Percentiles rank a stretch among this genome's conserved stretches.
Evolutionary conservation across 148 eudicot species (phyloP).

Genomic region (Arctostaphylos glauca): DNA sequence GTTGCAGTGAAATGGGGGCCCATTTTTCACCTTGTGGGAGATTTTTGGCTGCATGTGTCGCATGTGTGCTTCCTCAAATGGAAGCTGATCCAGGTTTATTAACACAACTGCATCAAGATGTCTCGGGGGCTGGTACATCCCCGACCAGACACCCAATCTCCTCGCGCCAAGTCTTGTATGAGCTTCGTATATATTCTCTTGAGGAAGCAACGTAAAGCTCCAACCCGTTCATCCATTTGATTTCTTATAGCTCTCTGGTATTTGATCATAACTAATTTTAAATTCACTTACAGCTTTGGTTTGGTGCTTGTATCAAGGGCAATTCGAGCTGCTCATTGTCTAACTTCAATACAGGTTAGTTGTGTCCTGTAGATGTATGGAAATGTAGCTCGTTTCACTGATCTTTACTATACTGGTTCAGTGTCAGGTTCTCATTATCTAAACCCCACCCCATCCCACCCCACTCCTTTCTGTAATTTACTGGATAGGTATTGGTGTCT

Average conservation of each 20-base stretch:
- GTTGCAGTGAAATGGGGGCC: conserved; percentile 41
- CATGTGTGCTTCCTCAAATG: conserved; percentile 27
- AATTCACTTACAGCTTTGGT: conserved; percentile 23
- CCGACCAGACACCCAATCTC: conserved; percentile 33
- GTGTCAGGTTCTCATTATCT: conserved; percentile 1
- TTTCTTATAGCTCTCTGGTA: not conserved
- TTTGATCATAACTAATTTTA: not conserved
- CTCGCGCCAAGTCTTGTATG: conserved; percentile 26
- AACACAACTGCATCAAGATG: conserved; percentile 26
- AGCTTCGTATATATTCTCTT: conserved; percentile 33
- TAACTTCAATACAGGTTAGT: conserved; percentile 33
- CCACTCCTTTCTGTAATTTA: not conserved
- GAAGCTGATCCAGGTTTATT: conserved; percentile 33
- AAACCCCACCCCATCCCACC: not conserved
- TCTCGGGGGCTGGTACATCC: conserved; percentile 23
- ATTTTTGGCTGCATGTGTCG: conserved; percentile 34
- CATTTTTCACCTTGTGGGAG: conserved; percentile 42
- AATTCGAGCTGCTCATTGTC: conserved; percentile 37
- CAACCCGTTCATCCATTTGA: not conserved
- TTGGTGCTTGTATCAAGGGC: conserved; percentile 29
- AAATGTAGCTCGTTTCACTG: not conserved
- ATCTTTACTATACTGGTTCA: not conserved
- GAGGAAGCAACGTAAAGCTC: conserved; percentile 27
- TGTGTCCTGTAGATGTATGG: conserved; percentile 4
- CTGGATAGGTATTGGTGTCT: not conserved